These are phyloP conservation scores for Diaporthe citri DNA, from an alignment of 2,329 filamentous ascomycete genomes.

Conservation along the genomic window DNA sequence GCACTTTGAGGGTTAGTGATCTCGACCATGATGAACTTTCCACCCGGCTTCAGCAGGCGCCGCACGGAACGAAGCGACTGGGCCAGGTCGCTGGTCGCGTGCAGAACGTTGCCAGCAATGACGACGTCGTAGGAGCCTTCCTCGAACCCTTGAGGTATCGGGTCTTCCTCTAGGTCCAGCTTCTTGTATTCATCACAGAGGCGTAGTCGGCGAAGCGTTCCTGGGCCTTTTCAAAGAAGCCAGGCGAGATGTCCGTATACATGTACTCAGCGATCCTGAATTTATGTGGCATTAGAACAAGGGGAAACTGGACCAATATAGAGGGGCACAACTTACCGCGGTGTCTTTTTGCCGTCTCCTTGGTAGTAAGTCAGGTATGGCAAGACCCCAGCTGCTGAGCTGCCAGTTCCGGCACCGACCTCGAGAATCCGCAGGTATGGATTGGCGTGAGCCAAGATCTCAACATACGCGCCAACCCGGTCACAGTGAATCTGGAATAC, in stretches of 20 bases:
- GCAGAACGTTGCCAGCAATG: conserved; percentile 50
- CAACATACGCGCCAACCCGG: conserved; percentile 10
- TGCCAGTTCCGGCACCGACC: conserved; percentile 40
- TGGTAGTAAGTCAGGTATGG: neutral
- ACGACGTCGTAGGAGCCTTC: conserved; percentile 42
- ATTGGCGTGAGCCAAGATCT: neutral
- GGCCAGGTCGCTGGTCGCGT: conserved; percentile 48
- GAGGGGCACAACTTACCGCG: conserved; percentile 17
- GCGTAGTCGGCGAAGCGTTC: conserved; percentile 43
- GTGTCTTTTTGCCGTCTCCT: conserved; percentile 1
- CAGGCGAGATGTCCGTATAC: conserved; percentile 57
- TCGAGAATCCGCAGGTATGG: conserved; percentile 15
- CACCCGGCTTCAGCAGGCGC: conserved; percentile 12
- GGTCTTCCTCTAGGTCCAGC: conserved; percentile 16
- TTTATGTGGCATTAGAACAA: neutral
- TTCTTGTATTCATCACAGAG: conserved; percentile 15
- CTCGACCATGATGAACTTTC: conserved; percentile 32
- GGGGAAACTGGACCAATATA: too few species aligned
- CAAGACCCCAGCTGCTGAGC: conserved; percentile 39
- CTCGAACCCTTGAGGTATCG: conserved; percentile 11
- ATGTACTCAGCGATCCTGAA: conserved; percentile 48
- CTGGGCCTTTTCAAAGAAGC: conserved; percentile 54
- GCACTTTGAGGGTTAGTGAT: conserved; percentile 11
- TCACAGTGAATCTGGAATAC: conserved; percentile 16
- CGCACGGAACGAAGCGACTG: conserved; percentile 43